These are phyloP conservation scores for Vigna unguiculata DNA, from an alignment of 306 rosid species.

Conservation along the genomic window DNA sequence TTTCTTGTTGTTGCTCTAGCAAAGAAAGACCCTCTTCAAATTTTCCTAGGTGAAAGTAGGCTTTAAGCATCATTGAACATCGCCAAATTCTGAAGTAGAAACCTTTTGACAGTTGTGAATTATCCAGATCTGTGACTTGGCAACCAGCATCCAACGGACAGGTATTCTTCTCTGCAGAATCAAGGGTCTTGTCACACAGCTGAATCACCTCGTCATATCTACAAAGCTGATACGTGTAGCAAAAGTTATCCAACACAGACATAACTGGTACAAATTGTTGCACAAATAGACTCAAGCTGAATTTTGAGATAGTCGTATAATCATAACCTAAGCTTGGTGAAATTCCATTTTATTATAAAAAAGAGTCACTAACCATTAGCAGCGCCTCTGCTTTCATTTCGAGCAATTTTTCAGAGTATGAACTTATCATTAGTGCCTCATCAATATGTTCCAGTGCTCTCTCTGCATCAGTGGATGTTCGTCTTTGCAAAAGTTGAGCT, in stretches of 20 bases:
- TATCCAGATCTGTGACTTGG: slow-evolving; percentile 52
- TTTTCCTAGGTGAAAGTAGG: slow-evolving; percentile 79
- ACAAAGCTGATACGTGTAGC: slow-evolving; percentile 64
- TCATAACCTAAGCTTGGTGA: slow-evolving; percentile 27
- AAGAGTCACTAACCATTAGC: slow-evolving; percentile 65
- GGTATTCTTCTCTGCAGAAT: slow-evolving; percentile 84
- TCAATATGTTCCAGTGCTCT: slow-evolving; percentile 70
- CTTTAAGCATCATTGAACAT: slow-evolving; percentile 71
- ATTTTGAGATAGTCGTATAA: slow-evolving; percentile 19
- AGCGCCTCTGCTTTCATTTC: slow-evolving; percentile 96
- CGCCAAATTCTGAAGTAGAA: slow-evolving; percentile 84
- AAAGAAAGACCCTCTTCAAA: slow-evolving; percentile 88
- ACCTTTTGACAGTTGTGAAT: slow-evolving; percentile 56
- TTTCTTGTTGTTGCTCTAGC: slow-evolving; percentile 73
- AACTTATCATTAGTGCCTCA: slow-evolving; percentile 74
- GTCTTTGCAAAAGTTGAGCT: slow-evolving; percentile 66
- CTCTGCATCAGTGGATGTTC: slow-evolving; percentile 63
- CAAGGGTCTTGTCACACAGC: slow-evolving; percentile 75
- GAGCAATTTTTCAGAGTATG: slow-evolving; percentile 75
- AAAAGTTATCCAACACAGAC: slow-evolving; percentile 49
- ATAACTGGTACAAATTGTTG: slow-evolving; percentile 30
- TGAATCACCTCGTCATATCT: slow-evolving; percentile 88
- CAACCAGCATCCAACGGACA: slow-evolving; percentile 46
- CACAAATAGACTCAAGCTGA: slow-evolving; percentile 29
- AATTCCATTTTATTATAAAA: slow-evolving; percentile 42